Conservation (phyloP, 31 red algal species). For the Porphyra umbilicalis region DNA sequence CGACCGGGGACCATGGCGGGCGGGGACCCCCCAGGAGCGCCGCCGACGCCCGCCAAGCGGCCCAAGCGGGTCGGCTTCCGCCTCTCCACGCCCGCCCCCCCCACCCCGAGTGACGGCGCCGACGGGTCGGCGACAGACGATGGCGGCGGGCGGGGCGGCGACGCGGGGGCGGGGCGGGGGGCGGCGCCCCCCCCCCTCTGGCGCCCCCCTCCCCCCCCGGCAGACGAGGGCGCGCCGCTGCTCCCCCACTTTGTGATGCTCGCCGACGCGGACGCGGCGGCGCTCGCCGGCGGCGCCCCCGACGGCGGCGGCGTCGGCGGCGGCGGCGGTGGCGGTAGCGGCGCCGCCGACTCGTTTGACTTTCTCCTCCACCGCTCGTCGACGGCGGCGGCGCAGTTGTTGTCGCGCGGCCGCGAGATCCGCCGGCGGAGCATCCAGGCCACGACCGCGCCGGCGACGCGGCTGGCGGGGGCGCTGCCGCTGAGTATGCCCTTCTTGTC, state of each 20-base stretch:
- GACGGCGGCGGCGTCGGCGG: not conserved
- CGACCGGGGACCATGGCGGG: not conserved
- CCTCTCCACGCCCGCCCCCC: not conserved
- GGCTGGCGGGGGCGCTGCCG: not conserved
- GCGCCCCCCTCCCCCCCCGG: not conserved
- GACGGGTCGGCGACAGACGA: not conserved
- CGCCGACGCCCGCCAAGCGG: not conserved
- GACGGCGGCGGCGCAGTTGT: not conserved
- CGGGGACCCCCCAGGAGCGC: not conserved
- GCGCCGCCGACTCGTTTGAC: not conserved
- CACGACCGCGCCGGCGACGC: not conserved
- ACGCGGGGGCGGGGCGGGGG: not conserved
- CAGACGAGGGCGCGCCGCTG: not conserved
- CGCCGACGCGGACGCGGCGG: not conserved
- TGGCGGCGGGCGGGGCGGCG: not conserved
- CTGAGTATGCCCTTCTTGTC: not conserved
- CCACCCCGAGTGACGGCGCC: not conserved
- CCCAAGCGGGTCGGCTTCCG: not conserved
- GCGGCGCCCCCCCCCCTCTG: not conserved
- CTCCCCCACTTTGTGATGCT: constrained; percentile 1
- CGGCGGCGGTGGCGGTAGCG: not conserved
- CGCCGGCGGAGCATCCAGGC: not conserved
- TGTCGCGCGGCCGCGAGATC: not conserved
- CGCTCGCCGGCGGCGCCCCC: not conserved
- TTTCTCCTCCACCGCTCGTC: not conserved